Percentiles rank a stretch among this genome's conserved stretches.
Evolutionary conservation across 2,329 filamentous ascomycete species (phyloP).

Genomic region (Rutstroemia sydowiana): DNA sequence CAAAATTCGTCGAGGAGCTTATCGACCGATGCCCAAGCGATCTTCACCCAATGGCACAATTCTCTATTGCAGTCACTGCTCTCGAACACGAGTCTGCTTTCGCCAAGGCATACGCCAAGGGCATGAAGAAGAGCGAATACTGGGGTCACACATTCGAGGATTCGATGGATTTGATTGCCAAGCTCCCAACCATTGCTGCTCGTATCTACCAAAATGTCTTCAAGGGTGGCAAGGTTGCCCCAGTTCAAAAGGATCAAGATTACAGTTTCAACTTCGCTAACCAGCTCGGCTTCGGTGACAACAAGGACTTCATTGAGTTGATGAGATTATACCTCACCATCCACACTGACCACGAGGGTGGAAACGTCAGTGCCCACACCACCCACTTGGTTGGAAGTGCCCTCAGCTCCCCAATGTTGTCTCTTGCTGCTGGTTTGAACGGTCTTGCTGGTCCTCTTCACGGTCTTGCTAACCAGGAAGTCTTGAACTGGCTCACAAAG

Average conservation of each 20-base stretch:
- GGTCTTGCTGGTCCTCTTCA: slow-evolving; percentile 97
- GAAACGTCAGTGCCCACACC: slow-evolving; percentile 97
- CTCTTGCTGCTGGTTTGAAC: slow-evolving; percentile 91
- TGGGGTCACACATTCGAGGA: slow-evolving; percentile 99
- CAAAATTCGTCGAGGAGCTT: slow-evolving; percentile 98
- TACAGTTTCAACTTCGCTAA: slow-evolving; percentile 99
- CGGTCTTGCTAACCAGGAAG: slow-evolving; percentile 99
- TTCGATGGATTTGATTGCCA: slow-evolving; percentile 99
- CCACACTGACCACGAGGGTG: slow-evolving; percentile 99
- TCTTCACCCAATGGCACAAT: slow-evolving; percentile 99
- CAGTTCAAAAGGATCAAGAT: slow-evolving; percentile 98
- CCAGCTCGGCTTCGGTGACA: slow-evolving; percentile 93
- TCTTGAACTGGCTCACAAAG: slow-evolving; percentile 97
- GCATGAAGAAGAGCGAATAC: slow-evolving; percentile 99
- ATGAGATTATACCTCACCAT: slow-evolving; percentile 99
- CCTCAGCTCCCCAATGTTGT: slow-evolving; percentile 95
- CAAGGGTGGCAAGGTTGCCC: slow-evolving; percentile 97
- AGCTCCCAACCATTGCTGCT: slow-evolving; percentile 94
- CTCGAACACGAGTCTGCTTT: slow-evolving; percentile 98
- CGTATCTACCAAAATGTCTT: slow-evolving; percentile 99
- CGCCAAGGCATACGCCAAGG: slow-evolving; percentile 97
- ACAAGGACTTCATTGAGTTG: slow-evolving; percentile 95
- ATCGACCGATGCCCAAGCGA: slow-evolving; percentile 99
- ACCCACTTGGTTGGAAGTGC: slow-evolving; percentile 96
- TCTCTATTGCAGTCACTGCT: slow-evolving; percentile 94